Evolutionary conservation across 2,329 filamentous ascomycete genomes (phyloP).

Genomic region (Penicillium sp.): DNA sequence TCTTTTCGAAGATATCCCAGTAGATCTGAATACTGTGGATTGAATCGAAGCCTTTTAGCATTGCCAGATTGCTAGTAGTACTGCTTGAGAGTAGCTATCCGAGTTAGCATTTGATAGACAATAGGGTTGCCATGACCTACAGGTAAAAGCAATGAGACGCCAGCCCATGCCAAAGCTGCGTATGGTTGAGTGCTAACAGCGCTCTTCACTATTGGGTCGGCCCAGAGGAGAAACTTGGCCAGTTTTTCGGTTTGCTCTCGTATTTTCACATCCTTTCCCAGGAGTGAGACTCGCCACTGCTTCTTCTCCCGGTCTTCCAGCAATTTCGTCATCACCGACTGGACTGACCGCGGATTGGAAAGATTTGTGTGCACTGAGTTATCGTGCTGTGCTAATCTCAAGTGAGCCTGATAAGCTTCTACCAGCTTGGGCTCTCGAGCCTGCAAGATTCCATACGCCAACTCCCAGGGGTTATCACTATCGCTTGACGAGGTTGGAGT

Average conservation of each 20-base stretch:
- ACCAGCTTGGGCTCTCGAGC: neutral
- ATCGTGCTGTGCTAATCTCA: neutral
- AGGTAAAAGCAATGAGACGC: neutral
- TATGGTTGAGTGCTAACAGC: neutral
- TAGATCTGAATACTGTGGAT: neutral
- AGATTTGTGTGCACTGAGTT: neutral
- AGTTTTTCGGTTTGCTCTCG: constrained; percentile 7
- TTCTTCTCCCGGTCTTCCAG: constrained; percentile 6
- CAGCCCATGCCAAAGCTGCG: neutral
- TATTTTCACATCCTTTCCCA: constrained; percentile 1
- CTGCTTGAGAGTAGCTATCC: neutral
- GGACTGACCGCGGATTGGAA: neutral
- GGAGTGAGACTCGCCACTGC: constrained; percentile 20
- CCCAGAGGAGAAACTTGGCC: constrained; percentile 3
- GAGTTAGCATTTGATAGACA: neutral
- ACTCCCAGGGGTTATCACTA: neutral
- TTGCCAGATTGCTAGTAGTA: neutral
- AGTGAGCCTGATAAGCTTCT: neutral
- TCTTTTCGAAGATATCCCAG: neutral
- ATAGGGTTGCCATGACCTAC: neutral
- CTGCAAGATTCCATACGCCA: neutral
- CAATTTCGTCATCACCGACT: neutral
- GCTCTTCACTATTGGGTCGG: neutral
- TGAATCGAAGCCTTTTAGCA: neutral
- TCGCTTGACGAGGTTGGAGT: neutral